A percentile compares a stretch with the other conserved stretches of the same genome.
These are phyloP conservation scores for Ophiostoma sp. DNA, from an alignment of 2,329 filamentous ascomycete species.

Conservation along the genomic window DNA sequence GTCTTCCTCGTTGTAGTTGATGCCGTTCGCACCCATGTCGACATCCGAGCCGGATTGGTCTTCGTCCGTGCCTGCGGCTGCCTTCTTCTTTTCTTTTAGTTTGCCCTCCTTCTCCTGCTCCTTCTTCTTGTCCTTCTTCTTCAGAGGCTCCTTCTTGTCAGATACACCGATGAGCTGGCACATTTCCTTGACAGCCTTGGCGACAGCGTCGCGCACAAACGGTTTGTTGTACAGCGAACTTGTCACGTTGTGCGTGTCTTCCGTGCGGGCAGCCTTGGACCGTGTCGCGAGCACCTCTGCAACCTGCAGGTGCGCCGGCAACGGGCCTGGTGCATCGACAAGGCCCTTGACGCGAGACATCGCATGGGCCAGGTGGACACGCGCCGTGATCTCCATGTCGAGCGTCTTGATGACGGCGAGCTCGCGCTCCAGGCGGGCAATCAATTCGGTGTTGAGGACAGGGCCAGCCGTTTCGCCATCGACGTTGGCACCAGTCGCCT, in stretches of 20 bases:
- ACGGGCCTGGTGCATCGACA: conserved; percentile 46
- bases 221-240: conserved; percentile 51
- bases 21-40: conserved; percentile 32
- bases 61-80: conserved; percentile 26
- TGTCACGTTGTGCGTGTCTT: conserved; percentile 57
- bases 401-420: conserved; percentile 53
- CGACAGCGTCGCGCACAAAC: conserved; percentile 45
- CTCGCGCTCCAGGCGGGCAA: conserved; percentile 58
- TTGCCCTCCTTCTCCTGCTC: conserved; percentile 1
- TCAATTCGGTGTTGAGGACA: conserved; percentile 40
- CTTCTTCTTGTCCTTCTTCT: conserved; percentile 26
- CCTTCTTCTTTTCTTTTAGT: neutral
- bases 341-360: conserved; percentile 51
- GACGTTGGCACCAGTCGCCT: neutral
- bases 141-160: conserved; percentile 32
- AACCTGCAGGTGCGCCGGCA: conserved; percentile 20
- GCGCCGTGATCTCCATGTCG: conserved; percentile 53
- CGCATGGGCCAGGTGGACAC: conserved; percentile 50
- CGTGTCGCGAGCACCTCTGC: conserved; percentile 42
- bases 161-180: conserved; percentile 46
- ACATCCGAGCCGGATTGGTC: conserved; percentile 31
- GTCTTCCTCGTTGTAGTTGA: conserved; percentile 31
- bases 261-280: conserved; percentile 46
- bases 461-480: conserved; percentile 22
- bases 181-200: conserved; percentile 45